These are phyloP conservation scores for Phytophthora tentaculata DNA, from an alignment of 352 stramenopile genomes.

Conservation along the genomic window DNA sequence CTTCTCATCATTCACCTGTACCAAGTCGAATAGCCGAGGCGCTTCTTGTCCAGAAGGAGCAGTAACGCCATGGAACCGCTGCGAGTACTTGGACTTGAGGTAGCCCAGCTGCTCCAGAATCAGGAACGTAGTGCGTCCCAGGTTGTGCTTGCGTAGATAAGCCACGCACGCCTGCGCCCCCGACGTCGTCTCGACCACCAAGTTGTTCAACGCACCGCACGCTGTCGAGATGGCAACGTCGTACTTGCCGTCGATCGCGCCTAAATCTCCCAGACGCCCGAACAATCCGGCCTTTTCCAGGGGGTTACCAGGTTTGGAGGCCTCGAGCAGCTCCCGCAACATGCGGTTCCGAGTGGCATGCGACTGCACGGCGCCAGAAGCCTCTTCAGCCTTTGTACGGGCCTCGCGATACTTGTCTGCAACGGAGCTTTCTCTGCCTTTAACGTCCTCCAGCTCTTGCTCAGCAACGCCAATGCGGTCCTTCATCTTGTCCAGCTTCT, in stretches of 20 bases:
- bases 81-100: conserved; percentile 68
- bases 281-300: conserved; percentile 93
- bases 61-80: conserved; percentile 64
- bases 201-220: conserved; percentile 95
- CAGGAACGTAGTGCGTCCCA: conserved; percentile 97
- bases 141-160: conserved; percentile 94
- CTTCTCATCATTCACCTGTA: conserved; percentile 88
- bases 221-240: conserved; percentile 99
- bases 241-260: conserved; percentile 95
- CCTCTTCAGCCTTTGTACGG: conserved; percentile 83
- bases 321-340: conserved; percentile 92
- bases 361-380: conserved; percentile 65
- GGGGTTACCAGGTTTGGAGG: conserved; percentile 88
- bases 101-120: conserved; percentile 98
- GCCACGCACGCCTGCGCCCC: conserved; percentile 96
- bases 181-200: conserved; percentile 97
- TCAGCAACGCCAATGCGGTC: conserved; percentile 79
- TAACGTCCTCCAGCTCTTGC: conserved; percentile 74
- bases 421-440: conserved; percentile 54
- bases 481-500: conserved; percentile 76
- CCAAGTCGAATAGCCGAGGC: conserved; percentile 89
- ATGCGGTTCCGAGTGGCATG: conserved; percentile 79
- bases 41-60: conserved; percentile 51
- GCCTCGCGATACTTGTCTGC: conserved; percentile 67
- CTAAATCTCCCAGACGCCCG: conserved; percentile 97